Evolutionary conservation across 768 basidiomycete genomes (phyloP).

Genomic region (Chalciporus piperatus): DNA sequence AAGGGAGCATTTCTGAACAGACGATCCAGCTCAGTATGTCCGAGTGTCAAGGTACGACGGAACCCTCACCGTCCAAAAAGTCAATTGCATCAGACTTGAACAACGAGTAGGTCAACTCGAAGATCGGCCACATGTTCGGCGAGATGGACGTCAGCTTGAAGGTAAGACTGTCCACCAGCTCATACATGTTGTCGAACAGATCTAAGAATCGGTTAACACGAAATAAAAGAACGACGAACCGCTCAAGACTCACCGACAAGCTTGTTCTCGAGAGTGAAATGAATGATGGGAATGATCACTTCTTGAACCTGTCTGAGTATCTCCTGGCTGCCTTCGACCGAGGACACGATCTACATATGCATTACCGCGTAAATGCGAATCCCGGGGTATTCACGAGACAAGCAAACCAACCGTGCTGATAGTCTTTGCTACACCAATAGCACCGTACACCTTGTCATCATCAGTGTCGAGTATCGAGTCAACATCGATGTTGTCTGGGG

Average conservation of each 20-base stretch:
- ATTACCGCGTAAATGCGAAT: not conserved
- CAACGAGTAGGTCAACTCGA: conserved; percentile 75
- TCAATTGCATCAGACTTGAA: conserved; percentile 85
- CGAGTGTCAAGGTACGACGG: not conserved
- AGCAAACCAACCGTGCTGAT: conserved; percentile 61
- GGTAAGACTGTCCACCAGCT: conserved; percentile 79
- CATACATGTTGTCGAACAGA: conserved; percentile 84
- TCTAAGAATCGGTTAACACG: conserved; percentile 41
- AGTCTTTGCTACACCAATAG: conserved; percentile 86
- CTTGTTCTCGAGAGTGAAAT: conserved; percentile 73
- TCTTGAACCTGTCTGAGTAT: conserved; percentile 80
- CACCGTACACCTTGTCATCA: conserved; percentile 84
- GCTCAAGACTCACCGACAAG: conserved; percentile 55
- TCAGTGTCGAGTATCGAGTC: conserved; percentile 59
- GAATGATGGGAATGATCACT: conserved; percentile 74
- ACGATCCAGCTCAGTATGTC: not conserved
- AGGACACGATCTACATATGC: conserved; percentile 62
- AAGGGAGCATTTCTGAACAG: conserved; percentile 80
- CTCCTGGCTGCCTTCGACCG: conserved; percentile 70
- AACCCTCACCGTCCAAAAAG: conserved; percentile 72
- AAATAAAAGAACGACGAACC: not conserved
- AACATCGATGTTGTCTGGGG: conserved; percentile 48
- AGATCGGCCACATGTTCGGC: conserved; percentile 83
- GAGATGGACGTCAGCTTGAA: conserved; percentile 77
- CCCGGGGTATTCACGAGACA: not conserved